These are phyloP conservation scores for Boletus tylopilopsis DNA, from an alignment of 768 basidiomycete species.

Conservation along the genomic window DNA sequence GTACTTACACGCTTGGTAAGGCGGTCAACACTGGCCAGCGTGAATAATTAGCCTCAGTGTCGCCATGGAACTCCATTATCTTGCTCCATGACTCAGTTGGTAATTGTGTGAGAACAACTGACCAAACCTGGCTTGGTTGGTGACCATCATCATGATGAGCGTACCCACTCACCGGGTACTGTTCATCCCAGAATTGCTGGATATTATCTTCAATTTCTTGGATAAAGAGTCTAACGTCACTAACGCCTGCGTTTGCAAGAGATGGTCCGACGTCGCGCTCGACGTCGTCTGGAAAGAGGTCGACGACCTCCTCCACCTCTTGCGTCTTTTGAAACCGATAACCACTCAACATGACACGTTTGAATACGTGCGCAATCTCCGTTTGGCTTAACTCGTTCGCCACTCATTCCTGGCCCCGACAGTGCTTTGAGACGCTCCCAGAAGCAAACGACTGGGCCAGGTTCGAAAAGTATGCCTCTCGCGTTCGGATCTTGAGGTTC, in stretches of 20 bases:
- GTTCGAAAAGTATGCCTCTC: slow-evolving; percentile 51
- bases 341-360: slow-evolving; percentile 8
- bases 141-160: too few species aligned
- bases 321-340: slow-evolving; percentile 48
- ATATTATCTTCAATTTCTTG: slow-evolving; percentile 50
- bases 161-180: slow-evolving; percentile 35
- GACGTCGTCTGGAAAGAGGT: slow-evolving; percentile 59
- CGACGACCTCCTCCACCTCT: slow-evolving; percentile 41
- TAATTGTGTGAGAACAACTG: too few species aligned
- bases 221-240: slow-evolving; percentile 37
- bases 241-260: slow-evolving; percentile 54
- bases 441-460: slow-evolving; percentile 51
- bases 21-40: too few species aligned
- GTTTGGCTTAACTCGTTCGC: not conserved
- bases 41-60: too few species aligned
- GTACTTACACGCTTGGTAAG: too few species aligned
- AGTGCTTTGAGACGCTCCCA: slow-evolving; percentile 43
- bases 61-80: too few species aligned
- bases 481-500: slow-evolving; percentile 40
- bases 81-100: too few species aligned
- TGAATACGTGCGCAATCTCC: slow-evolving; percentile 21
- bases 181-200: slow-evolving; percentile 55
- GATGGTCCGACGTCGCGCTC: slow-evolving; percentile 56
- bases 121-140: too few species aligned
- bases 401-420: not conserved